Percentiles rank a stretch among this genome's conserved stretches.
Conservation (phyloP, 371 early-diverging fungal species). For the Mucor plumbeus region DNA sequence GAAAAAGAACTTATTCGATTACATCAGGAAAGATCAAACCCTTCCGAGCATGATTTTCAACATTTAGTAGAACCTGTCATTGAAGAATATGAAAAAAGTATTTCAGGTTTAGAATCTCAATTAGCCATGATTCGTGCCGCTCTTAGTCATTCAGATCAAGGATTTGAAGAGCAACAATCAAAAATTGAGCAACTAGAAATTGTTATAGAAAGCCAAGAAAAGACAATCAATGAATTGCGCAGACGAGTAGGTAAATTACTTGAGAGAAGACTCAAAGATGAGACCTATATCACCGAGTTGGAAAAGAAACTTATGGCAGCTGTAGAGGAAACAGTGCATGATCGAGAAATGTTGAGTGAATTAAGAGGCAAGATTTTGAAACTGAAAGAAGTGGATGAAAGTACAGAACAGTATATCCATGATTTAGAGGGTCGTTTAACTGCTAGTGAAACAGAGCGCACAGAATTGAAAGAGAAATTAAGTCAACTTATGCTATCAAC, state of each 20-base stretch:
- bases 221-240: constrained; percentile 39
- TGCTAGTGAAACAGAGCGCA: constrained; percentile 38
- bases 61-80: constrained; percentile 74
- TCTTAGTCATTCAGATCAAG: constrained; percentile 54
- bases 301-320: constrained; percentile 48
- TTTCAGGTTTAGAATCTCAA: constrained; percentile 62
- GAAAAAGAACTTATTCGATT: constrained; percentile 38
- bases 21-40: constrained; percentile 17
- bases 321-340: constrained; percentile 45
- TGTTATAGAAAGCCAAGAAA: constrained; percentile 42
- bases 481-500: constrained; percentile 27
- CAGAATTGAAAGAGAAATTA: constrained; percentile 29
- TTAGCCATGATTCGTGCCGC: constrained; percentile 62
- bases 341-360: constrained; percentile 46
- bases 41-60: constrained; percentile 48
- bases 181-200: constrained; percentile 41
- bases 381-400: constrained; percentile 51
- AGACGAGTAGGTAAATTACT: constrained; percentile 33
- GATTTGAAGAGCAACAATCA: constrained; percentile 57
- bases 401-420: constrained; percentile 55
- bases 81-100: constrained; percentile 72
- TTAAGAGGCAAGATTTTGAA: constrained; percentile 43
- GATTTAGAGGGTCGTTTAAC: constrained; percentile 49
- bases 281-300: constrained; percentile 50
- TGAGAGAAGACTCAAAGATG: constrained; percentile 47